These are phyloP conservation scores for Vicia sativa DNA, from an alignment of 306 rosid genomes.

Conservation along the genomic window DNA sequence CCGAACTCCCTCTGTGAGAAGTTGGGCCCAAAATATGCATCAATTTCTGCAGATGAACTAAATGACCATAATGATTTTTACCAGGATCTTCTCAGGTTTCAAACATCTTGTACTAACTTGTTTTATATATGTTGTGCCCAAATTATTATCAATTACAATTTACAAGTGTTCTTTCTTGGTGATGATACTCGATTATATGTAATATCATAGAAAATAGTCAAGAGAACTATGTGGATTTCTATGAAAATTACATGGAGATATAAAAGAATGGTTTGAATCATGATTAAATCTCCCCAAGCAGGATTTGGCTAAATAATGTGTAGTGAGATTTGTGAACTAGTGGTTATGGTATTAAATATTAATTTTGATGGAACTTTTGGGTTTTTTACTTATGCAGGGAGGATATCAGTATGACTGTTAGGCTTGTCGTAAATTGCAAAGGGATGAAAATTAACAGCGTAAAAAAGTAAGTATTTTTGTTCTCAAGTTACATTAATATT, in stretches of 20 bases:
- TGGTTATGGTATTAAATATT: constrained; percentile 33
- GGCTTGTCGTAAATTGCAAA: constrained; percentile 87
- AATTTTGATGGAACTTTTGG: constrained; percentile 39
- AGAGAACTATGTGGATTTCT: constrained; percentile 9
- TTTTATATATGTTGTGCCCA: background rate
- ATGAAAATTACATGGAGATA: constrained; percentile 1
- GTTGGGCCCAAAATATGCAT: constrained; percentile 85
- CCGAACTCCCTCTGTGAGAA: constrained; percentile 80
- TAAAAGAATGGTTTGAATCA: background rate
- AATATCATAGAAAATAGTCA: constrained; percentile 11
- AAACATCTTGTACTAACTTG: constrained; percentile 26
- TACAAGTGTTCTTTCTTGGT: constrained; percentile 11
- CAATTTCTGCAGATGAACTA: constrained; percentile 68
- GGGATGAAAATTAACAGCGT: constrained; percentile 79
- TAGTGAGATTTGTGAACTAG: constrained; percentile 3
- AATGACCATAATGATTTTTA: constrained; percentile 62
- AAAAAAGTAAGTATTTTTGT: constrained; percentile 63
- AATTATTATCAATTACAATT: constrained; percentile 15
- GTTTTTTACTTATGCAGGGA: constrained; percentile 59
- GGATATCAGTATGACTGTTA: constrained; percentile 80
- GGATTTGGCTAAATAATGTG: constrained; percentile 31
- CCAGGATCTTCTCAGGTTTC: constrained; percentile 92
- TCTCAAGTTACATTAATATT: background rate
- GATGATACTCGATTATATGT: constrained; percentile 11
- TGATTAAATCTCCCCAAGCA: constrained; percentile 8